Conservation (phyloP, 1,284 basidiomycete genomes). For the Xerocomus amazonicus region DNA sequence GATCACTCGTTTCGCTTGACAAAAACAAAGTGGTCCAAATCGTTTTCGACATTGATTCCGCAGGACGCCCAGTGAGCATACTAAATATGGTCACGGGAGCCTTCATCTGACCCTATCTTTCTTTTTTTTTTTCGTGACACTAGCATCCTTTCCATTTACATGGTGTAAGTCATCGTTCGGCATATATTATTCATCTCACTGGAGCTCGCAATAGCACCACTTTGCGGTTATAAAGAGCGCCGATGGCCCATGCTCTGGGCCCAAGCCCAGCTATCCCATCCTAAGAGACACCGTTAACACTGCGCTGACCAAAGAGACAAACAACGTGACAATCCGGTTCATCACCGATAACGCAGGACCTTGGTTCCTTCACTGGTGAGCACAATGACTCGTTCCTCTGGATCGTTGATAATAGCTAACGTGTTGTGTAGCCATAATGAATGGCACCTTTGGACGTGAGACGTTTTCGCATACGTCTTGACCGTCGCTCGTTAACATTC, state of each 20-base stretch:
- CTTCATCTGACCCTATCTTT: neutral
- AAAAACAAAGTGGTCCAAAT: constrained; percentile 36
- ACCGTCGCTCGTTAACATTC: neutral
- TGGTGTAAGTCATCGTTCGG: constrained; percentile 15
- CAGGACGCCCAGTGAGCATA: constrained; percentile 12
- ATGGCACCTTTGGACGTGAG: neutral
- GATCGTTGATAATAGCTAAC: neutral
- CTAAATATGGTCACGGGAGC: neutral
- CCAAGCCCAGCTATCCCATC: neutral
- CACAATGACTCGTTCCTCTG: neutral
- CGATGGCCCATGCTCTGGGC: neutral
- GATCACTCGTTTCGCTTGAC: constrained; percentile 23
- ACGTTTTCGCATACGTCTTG: too few species aligned
- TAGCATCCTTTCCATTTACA: constrained; percentile 35
- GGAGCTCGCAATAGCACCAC: constrained; percentile 8
- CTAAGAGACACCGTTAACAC: neutral
- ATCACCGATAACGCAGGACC: neutral
- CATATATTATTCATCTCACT: neutral
- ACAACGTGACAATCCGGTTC: neutral
- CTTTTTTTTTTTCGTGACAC: neutral
- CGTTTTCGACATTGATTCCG: constrained; percentile 12
- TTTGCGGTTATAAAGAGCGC: constrained; percentile 20
- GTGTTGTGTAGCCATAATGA: neutral
- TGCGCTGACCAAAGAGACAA: neutral
- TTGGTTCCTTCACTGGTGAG: neutral